These are phyloP conservation scores for Ogataea ramenticola DNA, from an alignment of 805 yeast species.

Conservation along the genomic window DNA sequence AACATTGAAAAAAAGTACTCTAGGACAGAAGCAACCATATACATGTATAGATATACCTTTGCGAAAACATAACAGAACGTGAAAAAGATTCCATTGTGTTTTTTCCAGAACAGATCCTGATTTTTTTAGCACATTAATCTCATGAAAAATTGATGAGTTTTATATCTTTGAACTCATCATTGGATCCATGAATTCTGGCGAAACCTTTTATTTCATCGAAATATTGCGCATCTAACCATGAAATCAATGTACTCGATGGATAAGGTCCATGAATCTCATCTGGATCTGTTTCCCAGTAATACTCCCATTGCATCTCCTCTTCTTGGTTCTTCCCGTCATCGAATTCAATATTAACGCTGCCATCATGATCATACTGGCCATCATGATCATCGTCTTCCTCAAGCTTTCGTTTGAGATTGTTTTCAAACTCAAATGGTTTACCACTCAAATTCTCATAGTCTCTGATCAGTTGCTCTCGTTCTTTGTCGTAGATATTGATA, in stretches of 20 bases:
- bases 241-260: constrained; percentile 40
- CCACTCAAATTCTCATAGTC: constrained; percentile 38
- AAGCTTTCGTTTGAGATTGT: constrained; percentile 14
- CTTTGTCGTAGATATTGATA: constrained; percentile 41
- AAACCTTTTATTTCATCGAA: neutral
- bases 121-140: no score
- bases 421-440: constrained; percentile 18
- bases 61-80: no score
- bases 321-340: no score
- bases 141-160: neutral
- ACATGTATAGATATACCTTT: no score
- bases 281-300: constrained; percentile 34
- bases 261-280: constrained; percentile 41
- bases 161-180: neutral
- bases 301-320: constrained; percentile 48
- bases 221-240: neutral
- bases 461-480: constrained; percentile 49
- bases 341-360: no score
- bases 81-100: no score
- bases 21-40: no score
- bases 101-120: no score
- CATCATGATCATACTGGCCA: constrained; percentile 10
- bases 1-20: no score
- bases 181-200: neutral
- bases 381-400: constrained; percentile 7